Conservation (phyloP, 371 early-diverging fungal species). For the Neoconidiobolus thromboides region DNA sequence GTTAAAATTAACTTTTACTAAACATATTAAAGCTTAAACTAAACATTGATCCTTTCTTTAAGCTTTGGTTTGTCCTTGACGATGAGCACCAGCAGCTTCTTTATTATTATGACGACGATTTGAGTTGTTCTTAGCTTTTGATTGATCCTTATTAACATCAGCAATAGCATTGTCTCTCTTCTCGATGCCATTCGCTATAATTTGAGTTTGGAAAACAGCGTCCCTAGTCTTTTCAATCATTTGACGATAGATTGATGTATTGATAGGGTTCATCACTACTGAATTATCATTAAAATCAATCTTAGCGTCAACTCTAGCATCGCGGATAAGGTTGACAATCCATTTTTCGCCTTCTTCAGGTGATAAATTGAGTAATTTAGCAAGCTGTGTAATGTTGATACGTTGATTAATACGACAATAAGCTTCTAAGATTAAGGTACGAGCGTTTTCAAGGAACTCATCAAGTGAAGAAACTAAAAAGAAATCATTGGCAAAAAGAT, state of each 20-base stretch:
- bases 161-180: slow-evolving; percentile 37
- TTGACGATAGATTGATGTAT: slow-evolving; percentile 76
- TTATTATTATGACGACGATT: too few species aligned
- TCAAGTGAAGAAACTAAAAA: slow-evolving; percentile 64
- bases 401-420: slow-evolving; percentile 88
- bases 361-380: slow-evolving; percentile 61
- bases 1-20: too few species aligned
- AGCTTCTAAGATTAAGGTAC: slow-evolving; percentile 82
- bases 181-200: slow-evolving; percentile 73
- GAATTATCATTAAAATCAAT: slow-evolving; percentile 73
- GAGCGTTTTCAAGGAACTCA: slow-evolving; percentile 82
- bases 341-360: slow-evolving; percentile 88
- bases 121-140: not conserved
- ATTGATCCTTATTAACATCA: not conserved
- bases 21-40: too few species aligned
- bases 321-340: slow-evolving; percentile 89
- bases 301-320: slow-evolving; percentile 89
- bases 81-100: too few species aligned
- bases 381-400: slow-evolving; percentile 69
- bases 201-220: slow-evolving; percentile 71
- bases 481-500: slow-evolving; percentile 66
- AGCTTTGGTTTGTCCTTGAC: too few species aligned
- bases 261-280: slow-evolving; percentile 73
- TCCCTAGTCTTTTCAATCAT: slow-evolving; percentile 84
- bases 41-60: too few species aligned